These are phyloP conservation scores for Mortierella sp. DNA, from an alignment of 371 early-diverging fungal genomes.

Conservation along the genomic window DNA sequence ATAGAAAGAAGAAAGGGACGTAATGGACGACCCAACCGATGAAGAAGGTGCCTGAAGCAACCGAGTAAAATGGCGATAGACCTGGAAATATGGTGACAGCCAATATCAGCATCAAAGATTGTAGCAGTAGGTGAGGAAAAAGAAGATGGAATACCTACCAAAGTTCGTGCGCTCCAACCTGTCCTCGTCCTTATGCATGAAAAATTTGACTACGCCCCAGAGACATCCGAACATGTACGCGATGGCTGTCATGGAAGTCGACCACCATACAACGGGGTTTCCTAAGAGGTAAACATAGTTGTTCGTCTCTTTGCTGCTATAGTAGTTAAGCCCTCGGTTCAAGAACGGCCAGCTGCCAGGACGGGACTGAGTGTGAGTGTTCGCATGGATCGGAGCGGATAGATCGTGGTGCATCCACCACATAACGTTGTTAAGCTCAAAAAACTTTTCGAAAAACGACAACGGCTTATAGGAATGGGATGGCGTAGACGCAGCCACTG, in stretches of 20 bases:
- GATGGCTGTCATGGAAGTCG: conserved; percentile 69
- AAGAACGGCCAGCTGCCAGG: conserved; percentile 89
- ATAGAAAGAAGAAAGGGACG: conserved; percentile 93
- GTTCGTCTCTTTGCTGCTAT: conserved; percentile 76
- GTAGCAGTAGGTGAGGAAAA: no score
- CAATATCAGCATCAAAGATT: neutral
- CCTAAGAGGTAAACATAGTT: conserved; percentile 97
- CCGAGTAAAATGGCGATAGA: conserved; percentile 59
- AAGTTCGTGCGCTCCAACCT: conserved; percentile 19
- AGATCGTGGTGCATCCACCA: conserved; percentile 89
- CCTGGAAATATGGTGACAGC: conserved; percentile 2
- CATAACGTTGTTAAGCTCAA: conserved; percentile 92
- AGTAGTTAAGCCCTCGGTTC: conserved; percentile 87
- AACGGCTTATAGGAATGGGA: conserved; percentile 58
- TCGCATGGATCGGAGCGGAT: conserved; percentile 3
- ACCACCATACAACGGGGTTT: conserved; percentile 95
- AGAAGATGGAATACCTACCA: conserved; percentile 21
- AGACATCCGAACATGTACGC: conserved; percentile 63
- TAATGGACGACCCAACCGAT: conserved; percentile 92
- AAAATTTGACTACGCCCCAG: conserved; percentile 62
- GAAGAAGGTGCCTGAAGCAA: conserved; percentile 81
- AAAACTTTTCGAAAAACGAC: conserved; percentile 85
- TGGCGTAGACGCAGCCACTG: conserved; percentile 33
- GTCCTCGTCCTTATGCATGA: conserved; percentile 72
- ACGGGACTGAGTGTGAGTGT: conserved; percentile 62